These are phyloP conservation scores for Fusarium pseudonygamai DNA, from an alignment of 2,329 filamentous ascomycete species.

Conservation along the genomic window DNA sequence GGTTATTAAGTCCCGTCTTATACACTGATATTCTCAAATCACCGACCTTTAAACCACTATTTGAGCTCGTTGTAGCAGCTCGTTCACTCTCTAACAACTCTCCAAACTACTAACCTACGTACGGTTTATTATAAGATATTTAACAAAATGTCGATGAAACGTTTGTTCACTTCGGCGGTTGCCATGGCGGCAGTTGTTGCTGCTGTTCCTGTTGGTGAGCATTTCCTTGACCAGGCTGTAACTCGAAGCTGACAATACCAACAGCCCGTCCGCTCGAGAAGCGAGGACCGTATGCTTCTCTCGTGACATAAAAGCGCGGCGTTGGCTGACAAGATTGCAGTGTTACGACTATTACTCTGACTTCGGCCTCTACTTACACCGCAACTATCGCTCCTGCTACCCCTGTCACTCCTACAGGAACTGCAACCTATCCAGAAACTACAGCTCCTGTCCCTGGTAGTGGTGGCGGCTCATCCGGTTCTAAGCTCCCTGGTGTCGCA, in stretches of 20 bases:
- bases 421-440: background rate
- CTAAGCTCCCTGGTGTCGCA: slow-evolving; percentile 53
- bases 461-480: background rate
- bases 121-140: background rate
- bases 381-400: slow-evolving; percentile 21
- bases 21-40: slow-evolving; percentile 11
- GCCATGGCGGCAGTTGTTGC: slow-evolving; percentile 34
- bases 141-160: slow-evolving; percentile 33
- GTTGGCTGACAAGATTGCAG: slow-evolving; percentile 4
- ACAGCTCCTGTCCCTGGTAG: background rate
- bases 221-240: too few species aligned
- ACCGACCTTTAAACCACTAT: slow-evolving; percentile 7
- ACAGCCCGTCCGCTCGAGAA: slow-evolving; percentile 24
- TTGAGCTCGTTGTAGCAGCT: slow-evolving; percentile 21
- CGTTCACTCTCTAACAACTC: slow-evolving; percentile 17
- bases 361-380: slow-evolving; percentile 30
- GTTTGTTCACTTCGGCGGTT: slow-evolving; percentile 38
- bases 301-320: background rate
- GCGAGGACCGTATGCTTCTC: slow-evolving; percentile 23
- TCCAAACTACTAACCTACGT: background rate
- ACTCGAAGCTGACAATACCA: background rate
- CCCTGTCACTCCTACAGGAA: background rate
- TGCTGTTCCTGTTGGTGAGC: slow-evolving; percentile 41
- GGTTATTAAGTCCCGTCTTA: slow-evolving; percentile 12
- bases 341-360: slow-evolving; percentile 27